Evolutionary conservation across 164 flowering plant species (phyloP).

Genomic region (Saururus chinensis): DNA sequence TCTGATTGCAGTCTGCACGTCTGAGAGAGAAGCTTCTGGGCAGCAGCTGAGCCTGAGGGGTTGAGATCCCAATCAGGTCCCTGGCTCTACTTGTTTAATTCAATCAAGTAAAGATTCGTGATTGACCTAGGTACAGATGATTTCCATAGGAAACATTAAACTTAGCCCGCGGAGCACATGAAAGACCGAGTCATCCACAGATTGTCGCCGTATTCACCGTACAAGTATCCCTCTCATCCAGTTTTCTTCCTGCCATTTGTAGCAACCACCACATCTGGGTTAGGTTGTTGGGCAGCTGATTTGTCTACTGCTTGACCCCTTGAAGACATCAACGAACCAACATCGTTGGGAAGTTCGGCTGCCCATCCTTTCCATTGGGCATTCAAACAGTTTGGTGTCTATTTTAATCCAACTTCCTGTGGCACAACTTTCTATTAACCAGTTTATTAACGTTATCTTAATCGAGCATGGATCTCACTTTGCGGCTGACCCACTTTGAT

Average conservation of each 20-base stretch:
- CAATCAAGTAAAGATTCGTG: not conserved
- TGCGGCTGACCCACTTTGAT: too few relatives aligned
- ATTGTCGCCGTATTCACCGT: not conserved
- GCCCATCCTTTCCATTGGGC: too few relatives aligned
- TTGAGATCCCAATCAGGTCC: too few relatives aligned
- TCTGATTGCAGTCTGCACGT: too few relatives aligned
- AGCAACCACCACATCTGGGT: not conserved
- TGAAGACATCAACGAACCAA: too few relatives aligned
- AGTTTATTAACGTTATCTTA: too few relatives aligned
- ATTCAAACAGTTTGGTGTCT: too few relatives aligned
- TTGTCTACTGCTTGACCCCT: not conserved
- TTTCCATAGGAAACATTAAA: too few relatives aligned
- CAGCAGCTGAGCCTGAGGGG: not conserved
- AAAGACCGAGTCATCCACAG: not conserved
- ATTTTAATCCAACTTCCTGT: too few relatives aligned
- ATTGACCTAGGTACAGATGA: not conserved
- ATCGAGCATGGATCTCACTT: too few relatives aligned
- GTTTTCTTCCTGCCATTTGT: not conserved
- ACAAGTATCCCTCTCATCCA: not conserved
- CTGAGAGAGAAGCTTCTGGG: not conserved
- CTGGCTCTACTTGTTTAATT: not conserved
- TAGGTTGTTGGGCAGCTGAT: not conserved
- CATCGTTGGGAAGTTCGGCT: too few relatives aligned
- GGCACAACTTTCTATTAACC: too few relatives aligned
- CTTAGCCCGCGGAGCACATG: not conserved